Percentiles rank a stretch among this genome's conserved stretches.
phyloP scores from a whole-genome alignment of 129 eudicot genomes.

The Lactuca saligna region DNA sequence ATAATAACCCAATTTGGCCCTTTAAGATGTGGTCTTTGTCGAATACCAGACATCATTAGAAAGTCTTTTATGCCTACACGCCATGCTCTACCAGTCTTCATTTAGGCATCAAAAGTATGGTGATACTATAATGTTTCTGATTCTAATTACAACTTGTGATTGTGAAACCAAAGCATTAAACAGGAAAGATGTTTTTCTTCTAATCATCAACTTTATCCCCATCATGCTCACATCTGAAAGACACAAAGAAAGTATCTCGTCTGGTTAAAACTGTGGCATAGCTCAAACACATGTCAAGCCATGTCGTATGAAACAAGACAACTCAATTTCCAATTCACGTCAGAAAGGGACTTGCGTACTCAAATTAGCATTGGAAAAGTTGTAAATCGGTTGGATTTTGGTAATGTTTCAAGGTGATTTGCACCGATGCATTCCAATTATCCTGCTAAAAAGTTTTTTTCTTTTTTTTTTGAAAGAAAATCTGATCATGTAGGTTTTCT shows the following conservation, averaged over 20 bases:
- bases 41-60: slow-evolving; percentile 47
- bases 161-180: slow-evolving; percentile 6
- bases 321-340: not conserved
- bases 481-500: not conserved
- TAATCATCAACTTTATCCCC: slow-evolving; percentile 18
- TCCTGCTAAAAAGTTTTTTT: slow-evolving; percentile 3
- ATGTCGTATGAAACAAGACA: not conserved
- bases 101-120: slow-evolving; percentile 45
- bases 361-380: not conserved
- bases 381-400: slow-evolving; percentile 8
- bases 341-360: not conserved
- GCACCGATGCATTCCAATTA: not conserved
- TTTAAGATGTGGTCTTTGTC: slow-evolving; percentile 53
- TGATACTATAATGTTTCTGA: not conserved
- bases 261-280: too few species aligned
- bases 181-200: slow-evolving; percentile 19
- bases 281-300: too few species aligned
- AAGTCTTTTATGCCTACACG: slow-evolving; percentile 41
- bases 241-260: not conserved
- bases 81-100: slow-evolving; percentile 63
- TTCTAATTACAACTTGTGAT: slow-evolving; percentile 20
- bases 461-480: not conserved
- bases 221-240: slow-evolving; percentile 27
- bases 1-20: slow-evolving; percentile 51
- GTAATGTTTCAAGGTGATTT: not conserved